These are phyloP conservation scores for Fraxinus dipetala DNA, from an alignment of 305 asterid species.

Conservation along the genomic window DNA sequence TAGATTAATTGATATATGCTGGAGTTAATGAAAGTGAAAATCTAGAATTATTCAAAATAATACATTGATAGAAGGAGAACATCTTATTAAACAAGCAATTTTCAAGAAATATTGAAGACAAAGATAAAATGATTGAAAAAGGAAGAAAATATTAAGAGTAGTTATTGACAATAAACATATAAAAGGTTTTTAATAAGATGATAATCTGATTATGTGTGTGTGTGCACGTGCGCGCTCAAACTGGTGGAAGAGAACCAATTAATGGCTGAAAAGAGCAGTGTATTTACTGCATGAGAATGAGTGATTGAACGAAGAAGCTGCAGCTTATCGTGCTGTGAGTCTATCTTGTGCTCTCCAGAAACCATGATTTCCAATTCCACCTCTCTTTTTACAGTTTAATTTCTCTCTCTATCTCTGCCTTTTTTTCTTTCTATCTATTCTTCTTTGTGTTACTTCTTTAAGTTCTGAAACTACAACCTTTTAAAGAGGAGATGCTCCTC, in stretches of 20 bases:
- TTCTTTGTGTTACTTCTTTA: not conserved
- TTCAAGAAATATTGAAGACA: not conserved
- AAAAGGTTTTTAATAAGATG: not conserved
- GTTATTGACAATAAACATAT: not conserved
- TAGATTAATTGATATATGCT: not conserved
- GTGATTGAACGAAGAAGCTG: constrained; percentile 84
- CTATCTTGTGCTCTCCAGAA: constrained; percentile 56
- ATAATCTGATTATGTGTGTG: not conserved
- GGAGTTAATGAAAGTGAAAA: not conserved
- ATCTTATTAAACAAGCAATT: not conserved
- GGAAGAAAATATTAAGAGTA: not conserved
- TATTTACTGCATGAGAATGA: constrained; percentile 78
- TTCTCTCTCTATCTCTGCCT: not conserved
- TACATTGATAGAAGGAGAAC: not conserved
- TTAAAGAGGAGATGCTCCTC: constrained; percentile 48
- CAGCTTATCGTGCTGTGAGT: constrained; percentile 59
- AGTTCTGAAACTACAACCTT: constrained; percentile 22
- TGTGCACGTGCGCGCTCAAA: not conserved
- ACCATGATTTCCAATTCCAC: constrained; percentile 38
- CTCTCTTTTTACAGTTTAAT: not conserved
- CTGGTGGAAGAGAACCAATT: not conserved
- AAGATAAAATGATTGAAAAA: not conserved
- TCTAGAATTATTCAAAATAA: not conserved
- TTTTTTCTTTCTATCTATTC: not conserved
- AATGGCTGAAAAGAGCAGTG: not conserved